Conservation (phyloP, 495 filamentous ascomycete genomes). For the Trypethelium eluteriae region DNA sequence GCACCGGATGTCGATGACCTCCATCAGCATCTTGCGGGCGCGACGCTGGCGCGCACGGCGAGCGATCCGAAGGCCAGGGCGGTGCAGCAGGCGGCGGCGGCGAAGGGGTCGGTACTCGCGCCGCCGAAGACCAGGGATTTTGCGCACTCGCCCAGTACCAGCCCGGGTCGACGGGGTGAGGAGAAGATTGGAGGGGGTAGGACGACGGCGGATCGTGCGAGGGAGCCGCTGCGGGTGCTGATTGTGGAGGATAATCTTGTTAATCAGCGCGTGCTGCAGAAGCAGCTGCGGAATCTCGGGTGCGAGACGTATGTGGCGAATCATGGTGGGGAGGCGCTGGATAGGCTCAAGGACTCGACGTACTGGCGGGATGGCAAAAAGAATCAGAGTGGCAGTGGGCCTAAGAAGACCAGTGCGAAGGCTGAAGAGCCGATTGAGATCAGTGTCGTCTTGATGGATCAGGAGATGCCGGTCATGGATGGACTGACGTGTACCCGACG, state of each 20-base stretch:
- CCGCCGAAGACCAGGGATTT: conserved; percentile 29
- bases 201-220: conserved; percentile 6
- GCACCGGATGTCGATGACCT: conserved; percentile 20
- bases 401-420: conserved; percentile 14
- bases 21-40: not conserved
- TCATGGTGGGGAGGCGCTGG: conserved; percentile 68
- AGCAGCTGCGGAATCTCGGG: conserved; percentile 55
- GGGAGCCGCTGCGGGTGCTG: conserved; percentile 41
- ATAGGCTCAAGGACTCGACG: conserved; percentile 39
- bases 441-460: conserved; percentile 69
- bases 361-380: conserved; percentile 26
- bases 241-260: conserved; percentile 80
- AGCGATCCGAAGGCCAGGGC: not conserved
- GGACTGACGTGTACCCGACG: conserved; percentile 59
- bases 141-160: conserved; percentile 9
- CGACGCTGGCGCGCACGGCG: not conserved
- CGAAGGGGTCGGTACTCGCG: not conserved
- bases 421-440: conserved; percentile 40
- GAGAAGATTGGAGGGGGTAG: not conserved
- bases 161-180: not conserved
- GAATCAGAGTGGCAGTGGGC: not conserved
- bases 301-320: conserved; percentile 61
- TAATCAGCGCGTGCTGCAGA: conserved; percentile 61
- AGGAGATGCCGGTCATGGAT: conserved; percentile 82
- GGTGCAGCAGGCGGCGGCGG: not conserved